Percentiles rank a stretch among this genome's conserved stretches.
Conservation (phyloP, 2,329 filamentous ascomycete genomes). For the Berkeleyomyces rouxiae region DNA sequence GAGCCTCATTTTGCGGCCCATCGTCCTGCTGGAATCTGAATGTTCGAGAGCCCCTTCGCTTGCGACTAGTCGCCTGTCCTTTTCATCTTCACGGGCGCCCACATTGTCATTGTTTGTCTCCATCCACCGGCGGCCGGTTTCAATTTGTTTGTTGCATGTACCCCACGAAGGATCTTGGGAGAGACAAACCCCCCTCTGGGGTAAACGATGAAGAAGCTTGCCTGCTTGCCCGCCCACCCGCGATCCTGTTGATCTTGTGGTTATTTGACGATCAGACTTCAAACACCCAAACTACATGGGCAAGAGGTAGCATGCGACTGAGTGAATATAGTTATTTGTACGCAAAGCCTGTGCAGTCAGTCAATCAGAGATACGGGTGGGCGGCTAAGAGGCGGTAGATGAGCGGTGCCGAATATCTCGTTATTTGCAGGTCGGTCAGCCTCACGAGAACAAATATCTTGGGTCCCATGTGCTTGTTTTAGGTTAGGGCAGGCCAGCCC, state of each 20-base stretch:
- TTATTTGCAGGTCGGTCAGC: background rate
- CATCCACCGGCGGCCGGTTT: background rate
- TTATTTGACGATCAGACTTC: background rate
- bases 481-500: background rate
- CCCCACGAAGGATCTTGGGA: background rate
- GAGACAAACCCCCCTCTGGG: background rate
- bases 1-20: background rate
- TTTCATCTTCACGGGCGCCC: background rate
- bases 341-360: background rate
- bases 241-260: background rate
- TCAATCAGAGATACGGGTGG: background rate
- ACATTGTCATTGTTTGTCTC: background rate
- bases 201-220: background rate
- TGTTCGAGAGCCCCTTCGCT: background rate
- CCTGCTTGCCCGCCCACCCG: background rate
- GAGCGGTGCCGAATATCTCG: background rate
- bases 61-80: background rate
- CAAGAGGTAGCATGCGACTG: background rate
- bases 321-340: background rate
- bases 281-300: background rate
- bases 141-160: background rate
- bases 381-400: background rate
- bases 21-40: background rate
- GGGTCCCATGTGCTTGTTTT: conserved; percentile 1
- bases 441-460: background rate